These are phyloP conservation scores for Paramecium sonneborni DNA, from an alignment of 73 alveolate genomes.

Conservation along the genomic window DNA sequence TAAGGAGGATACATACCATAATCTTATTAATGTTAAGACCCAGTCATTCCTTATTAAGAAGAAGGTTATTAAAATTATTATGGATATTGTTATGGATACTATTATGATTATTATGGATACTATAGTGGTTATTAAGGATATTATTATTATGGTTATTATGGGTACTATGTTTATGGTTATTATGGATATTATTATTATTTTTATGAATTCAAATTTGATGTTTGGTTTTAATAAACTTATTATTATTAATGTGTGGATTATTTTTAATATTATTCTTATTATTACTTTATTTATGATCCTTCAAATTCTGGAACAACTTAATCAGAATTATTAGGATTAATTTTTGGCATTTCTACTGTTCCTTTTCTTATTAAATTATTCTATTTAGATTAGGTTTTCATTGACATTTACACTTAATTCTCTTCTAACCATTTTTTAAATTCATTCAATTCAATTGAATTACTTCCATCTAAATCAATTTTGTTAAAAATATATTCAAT, in stretches of 20 bases:
- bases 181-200: not conserved
- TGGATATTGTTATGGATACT: not conserved
- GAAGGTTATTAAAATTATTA: not conserved
- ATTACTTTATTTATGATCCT: not conserved
- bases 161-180: not conserved
- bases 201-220: no score
- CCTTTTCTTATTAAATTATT: not conserved
- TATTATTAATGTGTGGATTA: not conserved
- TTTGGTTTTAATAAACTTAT: not conserved
- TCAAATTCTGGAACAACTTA: not conserved
- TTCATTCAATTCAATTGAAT: conserved; percentile 57
- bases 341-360: not conserved
- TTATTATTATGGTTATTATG: not conserved
- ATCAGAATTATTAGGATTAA: not conserved
- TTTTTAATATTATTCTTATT: not conserved
- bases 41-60: not conserved
- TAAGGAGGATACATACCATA: not conserved
- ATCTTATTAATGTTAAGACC: not conserved
- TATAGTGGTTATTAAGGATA: not conserved
- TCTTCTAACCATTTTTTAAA: conserved; percentile 62
- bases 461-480: conserved; percentile 57
- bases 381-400: not conserved
- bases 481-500: conserved; percentile 63
- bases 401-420: conserved; percentile 55
- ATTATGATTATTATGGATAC: not conserved